Percentiles rank a stretch among this genome's conserved stretches.
phyloP scores from a whole-genome alignment of 192 early-diverging fungal species.

The Radiomyces spectabilis region DNA sequence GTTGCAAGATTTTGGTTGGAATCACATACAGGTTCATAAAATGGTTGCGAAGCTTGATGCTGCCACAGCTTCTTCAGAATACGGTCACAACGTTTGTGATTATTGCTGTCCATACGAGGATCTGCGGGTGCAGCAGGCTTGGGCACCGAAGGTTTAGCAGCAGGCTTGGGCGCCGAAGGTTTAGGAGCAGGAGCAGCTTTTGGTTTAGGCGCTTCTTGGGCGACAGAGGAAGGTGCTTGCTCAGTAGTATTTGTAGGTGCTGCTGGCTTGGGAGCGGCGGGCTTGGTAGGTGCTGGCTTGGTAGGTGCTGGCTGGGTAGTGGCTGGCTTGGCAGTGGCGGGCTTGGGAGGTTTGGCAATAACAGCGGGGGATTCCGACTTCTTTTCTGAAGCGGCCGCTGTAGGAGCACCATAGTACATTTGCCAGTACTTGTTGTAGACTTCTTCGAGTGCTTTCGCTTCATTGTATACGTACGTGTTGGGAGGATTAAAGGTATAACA shows the following conservation, averaged over 20 bases:
- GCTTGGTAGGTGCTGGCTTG: slow-evolving; percentile 12
- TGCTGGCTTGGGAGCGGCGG: slow-evolving; percentile 2
- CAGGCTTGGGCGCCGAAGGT: slow-evolving; percentile 2
- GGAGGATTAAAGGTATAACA: slow-evolving; percentile 69
- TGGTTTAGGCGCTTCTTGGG: slow-evolving; percentile 4
- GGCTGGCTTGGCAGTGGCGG: background rate
- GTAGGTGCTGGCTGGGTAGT: background rate
- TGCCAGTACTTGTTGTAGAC: slow-evolving; percentile 46
- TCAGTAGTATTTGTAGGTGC: slow-evolving; percentile 8
- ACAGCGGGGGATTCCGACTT: background rate
- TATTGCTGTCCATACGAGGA: slow-evolving; percentile 12
- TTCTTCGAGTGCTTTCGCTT: slow-evolving; percentile 47
- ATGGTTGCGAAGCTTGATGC: slow-evolving; percentile 44
- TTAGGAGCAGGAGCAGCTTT: slow-evolving; percentile 3
- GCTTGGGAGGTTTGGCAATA: background rate
- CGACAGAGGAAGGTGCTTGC: slow-evolving; percentile 14
- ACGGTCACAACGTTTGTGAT: slow-evolving; percentile 16
- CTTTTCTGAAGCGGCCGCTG: background rate
- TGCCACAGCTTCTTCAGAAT: slow-evolving; percentile 21
- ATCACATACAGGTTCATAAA: slow-evolving; percentile 66
- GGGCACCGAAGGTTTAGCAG: background rate
- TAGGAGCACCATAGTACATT: slow-evolving; percentile 26
- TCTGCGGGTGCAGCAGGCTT: background rate
- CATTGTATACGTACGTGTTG: slow-evolving; percentile 53
- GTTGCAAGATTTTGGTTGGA: too few relatives aligned